Percentiles rank a stretch among this genome's conserved stretches.
Evolutionary conservation across 2,329 filamentous ascomycete genomes (phyloP).

Genomic region (Colletotrichum endophyticum): DNA sequence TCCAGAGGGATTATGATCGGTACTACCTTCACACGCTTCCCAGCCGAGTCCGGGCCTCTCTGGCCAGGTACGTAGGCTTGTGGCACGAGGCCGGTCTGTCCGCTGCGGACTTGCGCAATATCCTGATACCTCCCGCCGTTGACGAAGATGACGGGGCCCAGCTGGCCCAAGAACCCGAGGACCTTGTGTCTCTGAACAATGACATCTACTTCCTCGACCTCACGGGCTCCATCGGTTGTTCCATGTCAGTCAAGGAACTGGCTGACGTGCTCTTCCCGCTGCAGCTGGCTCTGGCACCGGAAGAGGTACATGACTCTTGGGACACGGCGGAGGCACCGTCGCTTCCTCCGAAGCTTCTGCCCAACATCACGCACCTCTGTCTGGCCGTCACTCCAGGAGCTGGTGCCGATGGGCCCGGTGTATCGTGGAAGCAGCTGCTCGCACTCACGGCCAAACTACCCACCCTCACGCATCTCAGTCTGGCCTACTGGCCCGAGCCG

Average conservation of each 20-base stretch:
- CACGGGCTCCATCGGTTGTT: conserved; percentile 54
- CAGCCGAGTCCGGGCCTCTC: conserved; percentile 53
- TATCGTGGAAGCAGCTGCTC: conserved; percentile 66
- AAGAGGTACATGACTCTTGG: conserved; percentile 57
- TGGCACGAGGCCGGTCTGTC: conserved; percentile 52
- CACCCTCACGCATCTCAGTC: conserved; percentile 63
- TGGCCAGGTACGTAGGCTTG: conserved; percentile 56
- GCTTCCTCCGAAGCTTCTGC: conserved; percentile 44
- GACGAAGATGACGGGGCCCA: conserved; percentile 21
- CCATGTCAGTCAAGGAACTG: conserved; percentile 57
- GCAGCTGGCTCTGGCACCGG: conserved; percentile 18
- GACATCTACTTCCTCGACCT: conserved; percentile 60
- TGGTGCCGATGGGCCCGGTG: conserved; percentile 23
- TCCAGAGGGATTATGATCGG: conserved; percentile 59
- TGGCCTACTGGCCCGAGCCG: conserved; percentile 68
- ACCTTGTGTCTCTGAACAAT: conserved; percentile 39
- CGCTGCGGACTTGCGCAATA: conserved; percentile 51
- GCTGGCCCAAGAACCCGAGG: conserved; percentile 25
- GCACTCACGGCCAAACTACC: conserved; percentile 56
- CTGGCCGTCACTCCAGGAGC: conserved; percentile 51
- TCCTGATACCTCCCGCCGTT: conserved; percentile 44
- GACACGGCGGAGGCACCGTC: conserved; percentile 42
- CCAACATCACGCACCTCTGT: conserved; percentile 65
- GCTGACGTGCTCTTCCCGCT: conserved; percentile 54
- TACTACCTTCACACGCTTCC: conserved; percentile 63